phyloP scores from a whole-genome alignment of 768 basidiomycete genomes.

The Amanita polypyramis region DNA sequence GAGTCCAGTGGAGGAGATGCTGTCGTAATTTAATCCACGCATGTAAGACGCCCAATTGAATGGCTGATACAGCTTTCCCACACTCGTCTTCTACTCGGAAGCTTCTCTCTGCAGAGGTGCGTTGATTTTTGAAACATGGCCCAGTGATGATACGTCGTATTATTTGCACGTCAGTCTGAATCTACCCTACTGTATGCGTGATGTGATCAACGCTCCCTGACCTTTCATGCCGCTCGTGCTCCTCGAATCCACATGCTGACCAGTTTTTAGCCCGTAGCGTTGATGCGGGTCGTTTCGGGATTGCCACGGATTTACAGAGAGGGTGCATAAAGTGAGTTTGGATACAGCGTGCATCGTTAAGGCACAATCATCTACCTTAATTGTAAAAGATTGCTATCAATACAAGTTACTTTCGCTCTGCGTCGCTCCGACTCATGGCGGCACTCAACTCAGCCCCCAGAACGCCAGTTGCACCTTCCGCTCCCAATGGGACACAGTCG shows the following conservation, averaged over 20 bases:
- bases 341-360: too few relatives aligned
- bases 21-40: too few relatives aligned
- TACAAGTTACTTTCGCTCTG: not conserved
- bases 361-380: not conserved
- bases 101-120: not conserved
- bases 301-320: too few relatives aligned
- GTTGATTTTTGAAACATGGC: not conserved
- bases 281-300: not conserved
- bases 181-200: slow-evolving; percentile 19
- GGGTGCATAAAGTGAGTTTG: too few relatives aligned
- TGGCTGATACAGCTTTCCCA: not conserved
- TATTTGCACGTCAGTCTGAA: slow-evolving; percentile 62
- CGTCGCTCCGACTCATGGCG: not conserved
- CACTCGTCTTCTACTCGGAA: not conserved
- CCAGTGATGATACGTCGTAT: slow-evolving; percentile 32
- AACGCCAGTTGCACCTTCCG: not conserved
- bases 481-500: slow-evolving; percentile 1
- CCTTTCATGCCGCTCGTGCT: slow-evolving; percentile 3
- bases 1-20: too few relatives aligned
- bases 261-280: not conserved
- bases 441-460: not conserved
- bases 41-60: too few relatives aligned
- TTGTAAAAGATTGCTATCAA: not conserved
- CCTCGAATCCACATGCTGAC: not conserved
- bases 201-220: slow-evolving; percentile 37